phyloP scores from a whole-genome alignment of 225 moss, liverwort and hornwort genomes.

The Asterella californica region DNA sequence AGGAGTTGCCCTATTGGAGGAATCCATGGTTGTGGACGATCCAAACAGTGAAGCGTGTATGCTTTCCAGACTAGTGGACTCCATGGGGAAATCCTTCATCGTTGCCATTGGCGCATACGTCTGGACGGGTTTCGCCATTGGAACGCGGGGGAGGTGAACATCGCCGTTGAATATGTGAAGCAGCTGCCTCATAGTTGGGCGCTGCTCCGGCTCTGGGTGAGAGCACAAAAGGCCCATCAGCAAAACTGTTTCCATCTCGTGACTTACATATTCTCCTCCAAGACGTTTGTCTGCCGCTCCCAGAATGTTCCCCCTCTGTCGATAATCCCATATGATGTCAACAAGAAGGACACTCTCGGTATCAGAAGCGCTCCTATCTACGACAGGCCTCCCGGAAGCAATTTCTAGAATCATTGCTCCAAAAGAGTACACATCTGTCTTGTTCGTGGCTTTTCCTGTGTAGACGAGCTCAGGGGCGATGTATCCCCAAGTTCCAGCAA shows the following conservation, averaged over 20 bases:
- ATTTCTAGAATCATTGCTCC: conserved; percentile 32
- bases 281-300: conserved; percentile 7
- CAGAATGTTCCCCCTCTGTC: not conserved
- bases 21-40: conserved; percentile 8
- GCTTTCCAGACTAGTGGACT: conserved; percentile 1
- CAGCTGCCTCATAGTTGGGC: conserved; percentile 29
- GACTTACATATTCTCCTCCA: not conserved
- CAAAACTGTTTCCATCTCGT: conserved; percentile 18
- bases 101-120: not conserved
- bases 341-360: conserved; percentile 3
- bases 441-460: conserved; percentile 22
- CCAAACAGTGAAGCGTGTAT: conserved; percentile 1
- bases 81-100: not conserved
- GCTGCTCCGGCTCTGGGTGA: conserved; percentile 21
- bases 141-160: conserved; percentile 1
- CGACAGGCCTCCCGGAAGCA: conserved; percentile 23
- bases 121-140: conserved; percentile 2
- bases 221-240: conserved; percentile 29
- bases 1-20: not conserved
- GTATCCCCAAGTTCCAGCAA: conserved; percentile 40
- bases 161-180: conserved; percentile 29
- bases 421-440: conserved; percentile 36
- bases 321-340: conserved; percentile 21
- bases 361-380: conserved; percentile 5
- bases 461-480: conserved; percentile 30